These are phyloP conservation scores for Backusella tarrabulga DNA, from an alignment of 192 early-diverging fungal genomes.

Conservation along the genomic window DNA sequence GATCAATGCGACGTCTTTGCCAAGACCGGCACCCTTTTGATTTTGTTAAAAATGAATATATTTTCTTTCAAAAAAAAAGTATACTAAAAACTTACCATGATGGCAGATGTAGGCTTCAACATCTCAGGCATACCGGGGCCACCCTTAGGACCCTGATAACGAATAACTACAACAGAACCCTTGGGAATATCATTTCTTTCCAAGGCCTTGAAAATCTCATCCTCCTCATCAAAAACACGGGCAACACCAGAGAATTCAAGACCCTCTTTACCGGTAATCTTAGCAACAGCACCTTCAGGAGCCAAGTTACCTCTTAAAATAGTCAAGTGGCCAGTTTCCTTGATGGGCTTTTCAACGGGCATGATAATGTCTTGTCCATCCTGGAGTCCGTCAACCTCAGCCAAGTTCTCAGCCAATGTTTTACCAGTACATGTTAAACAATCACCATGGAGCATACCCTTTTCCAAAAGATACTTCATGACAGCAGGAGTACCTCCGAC, in stretches of 20 bases:
- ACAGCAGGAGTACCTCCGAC: conserved; percentile 95
- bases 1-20: conserved; percentile 92
- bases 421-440: conserved; percentile 95
- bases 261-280: conserved; percentile 99
- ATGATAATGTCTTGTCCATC: conserved; percentile 83
- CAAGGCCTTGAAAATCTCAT: conserved; percentile 86
- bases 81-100: conserved; percentile 58
- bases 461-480: conserved; percentile 87
- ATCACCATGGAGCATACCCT: conserved; percentile 84
- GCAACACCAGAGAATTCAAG: conserved; percentile 82
- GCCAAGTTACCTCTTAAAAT: conserved; percentile 94
- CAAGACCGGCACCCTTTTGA: conserved; percentile 86
- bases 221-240: conserved; percentile 91
- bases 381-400: conserved; percentile 68
- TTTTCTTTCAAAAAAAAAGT: neutral
- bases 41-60: neutral
- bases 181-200: conserved; percentile 85
- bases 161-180: conserved; percentile 91
- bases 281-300: conserved; percentile 94
- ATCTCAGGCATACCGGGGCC: conserved; percentile 99
- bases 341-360: conserved; percentile 87
- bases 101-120: conserved; percentile 93
- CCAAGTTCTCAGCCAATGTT: conserved; percentile 92
- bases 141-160: conserved; percentile 97
- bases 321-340: conserved; percentile 90